A percentile compares a stretch with the other conserved stretches of the same genome.
Evolutionary conservation across 306 rosid species (phyloP).

Genomic region (Ziziphus jujuba): DNA sequence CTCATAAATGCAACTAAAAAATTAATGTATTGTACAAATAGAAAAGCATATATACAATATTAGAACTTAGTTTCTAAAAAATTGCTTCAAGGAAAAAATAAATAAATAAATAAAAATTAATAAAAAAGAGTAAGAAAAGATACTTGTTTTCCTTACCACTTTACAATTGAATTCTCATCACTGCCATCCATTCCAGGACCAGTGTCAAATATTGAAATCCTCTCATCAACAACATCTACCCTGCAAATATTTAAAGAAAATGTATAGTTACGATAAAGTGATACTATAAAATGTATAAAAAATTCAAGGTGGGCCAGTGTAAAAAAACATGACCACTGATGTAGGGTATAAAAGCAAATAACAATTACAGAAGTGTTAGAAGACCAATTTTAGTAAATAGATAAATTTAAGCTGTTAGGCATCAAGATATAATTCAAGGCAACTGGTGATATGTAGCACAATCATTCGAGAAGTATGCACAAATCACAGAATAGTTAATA

Average conservation of each 20-base stretch:
- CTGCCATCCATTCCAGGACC: constrained; percentile 75
- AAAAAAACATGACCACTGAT: neutral
- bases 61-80: neutral
- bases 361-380: too few relatives aligned
- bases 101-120: too few relatives aligned
- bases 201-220: constrained; percentile 55
- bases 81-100: neutral
- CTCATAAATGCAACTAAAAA: too few relatives aligned
- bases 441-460: neutral
- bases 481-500: neutral
- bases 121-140: neutral
- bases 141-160: constrained; percentile 40
- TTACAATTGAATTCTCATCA: constrained; percentile 49
- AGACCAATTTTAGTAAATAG: too few relatives aligned
- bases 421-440: too few relatives aligned
- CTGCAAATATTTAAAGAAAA: constrained; percentile 37
- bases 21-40: too few relatives aligned
- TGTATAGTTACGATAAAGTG: constrained; percentile 5
- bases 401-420: too few relatives aligned
- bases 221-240: constrained; percentile 26
- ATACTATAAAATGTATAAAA: neutral
- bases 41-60: too few relatives aligned
- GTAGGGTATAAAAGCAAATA: too few relatives aligned
- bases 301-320: neutral
- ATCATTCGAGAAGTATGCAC: neutral